Base-by-base conservation (phyloP, 805 yeast species). In the Myxozyma neotropica region DNA sequence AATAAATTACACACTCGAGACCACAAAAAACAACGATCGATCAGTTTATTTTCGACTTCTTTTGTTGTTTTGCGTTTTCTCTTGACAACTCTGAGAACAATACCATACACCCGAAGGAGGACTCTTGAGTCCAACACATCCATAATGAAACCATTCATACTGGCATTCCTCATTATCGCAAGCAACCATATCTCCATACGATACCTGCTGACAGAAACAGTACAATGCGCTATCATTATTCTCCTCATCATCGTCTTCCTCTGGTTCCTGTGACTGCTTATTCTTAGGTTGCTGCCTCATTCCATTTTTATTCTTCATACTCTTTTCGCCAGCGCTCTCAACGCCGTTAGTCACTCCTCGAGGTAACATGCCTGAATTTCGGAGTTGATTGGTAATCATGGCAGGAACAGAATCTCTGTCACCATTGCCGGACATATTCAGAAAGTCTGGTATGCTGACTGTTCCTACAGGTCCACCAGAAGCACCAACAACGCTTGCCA, bases 101-200 rank as follows among this genome's bases (percentile, higher is more conserved):
- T 84, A 92, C 99, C 99, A 93, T 49, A 88, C 87, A 19, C 94
- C 96, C 69, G 85, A 84, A 1, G 98, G 98, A 3, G 96, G 96
- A 53, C 84, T 86, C 19, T 84, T 85, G 60, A 93, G 77, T 0
- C 96, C 96, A 43, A 93, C 97, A 77, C 99, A 94, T 57, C 85
- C 87, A 80, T 92, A 93, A 74, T 94, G 99, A 75, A 93, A 93
- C 98, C 98, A 93, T 72, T 90, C 97, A 65, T 80, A 85, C 70
- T 85, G 83, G 77, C 99, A 94, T 67, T 87, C 85, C 24, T 87
- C 87, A 64, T 90, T 88, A 71, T 93, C 99, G 75, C 99, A 93
- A 0, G 94, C 97, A 66, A 93, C 89, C 99, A 93, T 93, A 68
- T 86, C 89, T 24, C 99, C 99, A 74, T 87, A 89, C 0, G 97